phyloP scores from a whole-genome alignment of 2,329 filamentous ascomycete species.

The Nemania sp. region DNA sequence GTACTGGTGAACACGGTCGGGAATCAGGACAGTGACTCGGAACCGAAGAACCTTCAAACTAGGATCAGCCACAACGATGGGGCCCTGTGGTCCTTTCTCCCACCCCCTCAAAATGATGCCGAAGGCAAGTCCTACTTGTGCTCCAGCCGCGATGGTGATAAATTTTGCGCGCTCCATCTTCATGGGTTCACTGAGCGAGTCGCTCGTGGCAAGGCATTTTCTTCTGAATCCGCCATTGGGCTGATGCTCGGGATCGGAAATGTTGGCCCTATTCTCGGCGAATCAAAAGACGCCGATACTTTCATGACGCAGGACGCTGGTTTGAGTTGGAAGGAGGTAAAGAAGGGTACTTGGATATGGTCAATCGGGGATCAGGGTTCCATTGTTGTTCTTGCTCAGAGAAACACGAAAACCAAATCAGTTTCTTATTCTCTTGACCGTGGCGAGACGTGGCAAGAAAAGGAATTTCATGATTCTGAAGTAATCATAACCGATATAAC shows the following conservation, averaged over 20 bases:
- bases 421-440: constrained; percentile 81
- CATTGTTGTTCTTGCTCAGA: constrained; percentile 83
- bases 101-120: constrained; percentile 71
- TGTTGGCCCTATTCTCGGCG: constrained; percentile 72
- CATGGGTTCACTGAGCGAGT: constrained; percentile 93
- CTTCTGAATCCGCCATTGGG: constrained; percentile 84
- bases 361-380: constrained; percentile 95
- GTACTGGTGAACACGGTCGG: constrained; percentile 82
- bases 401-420: constrained; percentile 67
- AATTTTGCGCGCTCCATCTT: constrained; percentile 83
- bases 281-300: constrained; percentile 76
- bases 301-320: constrained; percentile 94
- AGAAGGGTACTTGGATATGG: constrained; percentile 89
- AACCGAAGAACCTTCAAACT: constrained; percentile 80
- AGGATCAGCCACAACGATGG: constrained; percentile 97
- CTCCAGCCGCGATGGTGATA: constrained; percentile 58
- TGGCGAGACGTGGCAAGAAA: constrained; percentile 77
- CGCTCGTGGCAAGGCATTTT: constrained; percentile 83
- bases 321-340: constrained; percentile 81
- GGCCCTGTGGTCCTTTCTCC: constrained; percentile 78
- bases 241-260: constrained; percentile 92
- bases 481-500: constrained; percentile 80
- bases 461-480: constrained; percentile 72
- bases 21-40: constrained; percentile 69
- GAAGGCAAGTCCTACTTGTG: constrained; percentile 76